phyloP scores from a whole-genome alignment of 139 green algal species.

The Monoraphidium neglectum region DNA sequence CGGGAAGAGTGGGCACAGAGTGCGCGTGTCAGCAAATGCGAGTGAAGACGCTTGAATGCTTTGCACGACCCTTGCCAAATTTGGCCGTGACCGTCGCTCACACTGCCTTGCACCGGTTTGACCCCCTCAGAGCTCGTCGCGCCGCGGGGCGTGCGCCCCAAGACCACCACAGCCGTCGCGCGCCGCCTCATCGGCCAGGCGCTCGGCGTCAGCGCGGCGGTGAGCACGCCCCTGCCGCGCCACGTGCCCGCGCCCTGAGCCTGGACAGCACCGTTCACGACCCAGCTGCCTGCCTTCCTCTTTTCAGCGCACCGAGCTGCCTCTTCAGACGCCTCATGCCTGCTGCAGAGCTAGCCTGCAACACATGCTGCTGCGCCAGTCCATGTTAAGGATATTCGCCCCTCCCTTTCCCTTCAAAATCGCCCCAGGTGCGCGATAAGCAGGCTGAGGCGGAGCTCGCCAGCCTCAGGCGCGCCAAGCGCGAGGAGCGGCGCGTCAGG shows the following conservation, averaged over 20 bases:
- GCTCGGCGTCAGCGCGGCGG: conserved; percentile 32
- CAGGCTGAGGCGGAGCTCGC: conserved; percentile 47
- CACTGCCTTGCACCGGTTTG: no score
- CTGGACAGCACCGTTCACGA: not conserved
- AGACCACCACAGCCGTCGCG: conserved; percentile 53
- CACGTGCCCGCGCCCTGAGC: no score
- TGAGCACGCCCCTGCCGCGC: not conserved
- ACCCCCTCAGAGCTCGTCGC: conserved; percentile 41
- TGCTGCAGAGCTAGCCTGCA: not conserved
- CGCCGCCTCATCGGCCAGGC: conserved; percentile 44
- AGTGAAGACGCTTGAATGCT: no score
- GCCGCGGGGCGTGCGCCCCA: conserved; percentile 38
- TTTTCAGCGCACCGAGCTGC: not conserved
- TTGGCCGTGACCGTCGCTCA: no score
- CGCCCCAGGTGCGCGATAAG: conserved; percentile 35
- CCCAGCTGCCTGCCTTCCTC: not conserved
- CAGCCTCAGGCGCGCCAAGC: conserved; percentile 27
- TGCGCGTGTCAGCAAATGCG: no score
- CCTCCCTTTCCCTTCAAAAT: not conserved
- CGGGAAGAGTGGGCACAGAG: no score
- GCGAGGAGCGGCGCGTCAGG: conserved; percentile 14
- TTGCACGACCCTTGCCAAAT: no score
- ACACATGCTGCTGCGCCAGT: not conserved
- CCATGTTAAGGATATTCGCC: not conserved
- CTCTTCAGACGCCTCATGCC: not conserved